Evolutionary conservation across 768 basidiomycete species (phyloP), one percentile per base, ranked within the genome.

Genomic region (Tulasnella sp.): DNA sequence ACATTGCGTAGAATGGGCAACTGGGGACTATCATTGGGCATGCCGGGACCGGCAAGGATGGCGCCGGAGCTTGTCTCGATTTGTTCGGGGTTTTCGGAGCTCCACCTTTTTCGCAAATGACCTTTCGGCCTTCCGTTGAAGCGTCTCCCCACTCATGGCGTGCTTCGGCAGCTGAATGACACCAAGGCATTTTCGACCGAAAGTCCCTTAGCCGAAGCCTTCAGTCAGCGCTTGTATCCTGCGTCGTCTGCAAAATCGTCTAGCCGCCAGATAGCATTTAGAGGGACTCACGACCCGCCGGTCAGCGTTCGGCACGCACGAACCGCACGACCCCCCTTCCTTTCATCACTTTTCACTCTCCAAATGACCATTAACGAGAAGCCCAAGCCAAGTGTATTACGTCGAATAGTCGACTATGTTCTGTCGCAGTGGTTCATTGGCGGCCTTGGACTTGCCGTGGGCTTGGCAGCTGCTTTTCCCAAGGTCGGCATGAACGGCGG

Each of bases 371-470:
- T 68, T 36, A 34, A 68, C 62, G 62, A 36, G 27, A 68, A 68
- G 31, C 16, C 27, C 27, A 68, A 68, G 34, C 62, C 62, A 36
- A 68, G 62, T 27, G 62, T 16, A 68, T 21, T 74, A 34, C 71
- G 78, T 39, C 71, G 77, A 52, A 48, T 68, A 27, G n/a, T 80
- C 77, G 40, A 34, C 31, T 81, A 80, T 74, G 38, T 79, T 31
- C 27, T 81, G 27, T 74, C 79, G 12, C 80, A 81, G 68, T 84
- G 84, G 84, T 84, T 84, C 81, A 73, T 84, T 3, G 81, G 83
- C 44, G 82, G 82, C 27, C 79, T 84, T 21, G 84, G 82, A 2
- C 73, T 84, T 24, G 80, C 80, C 12, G 82, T 84, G 21, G 79
- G 80, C 6, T 81, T 84, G 38, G 62, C 62, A 34, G 83, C 83